A percentile compares a stretch with the other conserved stretches of the same genome.
phyloP scores from a whole-genome alignment of 306 rosid species.

The Ormosia semicastrata region DNA sequence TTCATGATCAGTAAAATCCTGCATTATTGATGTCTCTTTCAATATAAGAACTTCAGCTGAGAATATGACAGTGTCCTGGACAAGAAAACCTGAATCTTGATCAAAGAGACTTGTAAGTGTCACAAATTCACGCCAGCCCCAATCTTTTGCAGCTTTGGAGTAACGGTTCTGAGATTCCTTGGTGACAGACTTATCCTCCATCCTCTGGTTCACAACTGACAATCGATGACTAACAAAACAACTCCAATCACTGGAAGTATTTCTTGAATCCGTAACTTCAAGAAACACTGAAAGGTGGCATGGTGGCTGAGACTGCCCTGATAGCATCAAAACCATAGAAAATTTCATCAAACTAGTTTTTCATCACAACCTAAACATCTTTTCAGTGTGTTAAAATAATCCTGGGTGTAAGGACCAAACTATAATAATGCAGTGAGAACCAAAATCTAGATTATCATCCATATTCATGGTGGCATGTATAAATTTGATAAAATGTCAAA shows the following conservation, averaged over 20 bases:
- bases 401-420: constrained; percentile 21
- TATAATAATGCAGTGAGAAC: background rate
- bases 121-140: constrained; percentile 99
- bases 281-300: constrained; percentile 99
- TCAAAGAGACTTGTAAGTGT: constrained; percentile 98
- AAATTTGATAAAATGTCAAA: constrained; percentile 5
- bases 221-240: constrained; percentile 98
- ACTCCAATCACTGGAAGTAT: constrained; percentile 97
- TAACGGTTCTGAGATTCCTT: constrained; percentile 99
- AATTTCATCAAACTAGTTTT: constrained; percentile 45
- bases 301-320: constrained; percentile 99
- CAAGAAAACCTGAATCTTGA: constrained; percentile 99
- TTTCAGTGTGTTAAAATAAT: constrained; percentile 22
- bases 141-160: constrained; percentile 99
- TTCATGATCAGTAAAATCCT: constrained; percentile 73
- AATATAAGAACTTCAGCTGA: constrained; percentile 97
- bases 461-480: constrained; percentile 13
- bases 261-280: constrained; percentile 97
- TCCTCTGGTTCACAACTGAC: constrained; percentile 90
- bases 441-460: constrained; percentile 20
- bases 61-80: constrained; percentile 92
- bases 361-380: constrained; percentile 15
- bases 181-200: constrained; percentile 93
- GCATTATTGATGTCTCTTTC: constrained; percentile 89
- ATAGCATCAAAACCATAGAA: constrained; percentile 44